Evolutionary conservation across 1,139 yeast species (phyloP), one percentile per base, ranked within the genome.

Genomic region (Pichia kudriavzevii): DNA sequence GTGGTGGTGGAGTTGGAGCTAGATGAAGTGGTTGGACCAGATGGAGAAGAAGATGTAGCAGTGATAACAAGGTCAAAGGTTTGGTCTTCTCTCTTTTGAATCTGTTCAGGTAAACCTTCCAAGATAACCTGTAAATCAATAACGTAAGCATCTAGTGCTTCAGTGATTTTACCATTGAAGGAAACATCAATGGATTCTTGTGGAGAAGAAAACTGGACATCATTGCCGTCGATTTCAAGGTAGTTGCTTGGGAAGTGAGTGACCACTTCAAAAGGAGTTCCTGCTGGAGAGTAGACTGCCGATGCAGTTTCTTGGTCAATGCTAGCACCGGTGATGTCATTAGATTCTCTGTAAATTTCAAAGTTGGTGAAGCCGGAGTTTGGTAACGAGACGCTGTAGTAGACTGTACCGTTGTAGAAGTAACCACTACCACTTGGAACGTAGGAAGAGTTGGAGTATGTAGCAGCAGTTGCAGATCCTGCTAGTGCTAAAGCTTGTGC

Each of bases 381-480:
- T 38, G 54, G 54, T 13, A 48, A 39, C 23, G 36, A 28, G 4
- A 51, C 24, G 22, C 45, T 39, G 40, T 46, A 45, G 41, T 38
- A 40, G 15, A 46, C 35, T 15, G 30, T 19, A 31, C 43, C 40
- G 20, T 39, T 44, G 12, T 26, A 22, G 37, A 38, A 49, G 39
- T 40, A 41, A 37, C 53, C 55, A 24, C 30, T 33, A 35, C 48
- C 52, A 11, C 41, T 32, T 34, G 55, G 54, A 6, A 28, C 43
- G 5, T 12, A 13, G 2, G 47, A 34, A 10, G 46, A 22, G 32
- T 44, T 24, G 3, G 45, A 20, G 30, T 50, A 42, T 11, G 47
- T 24, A 17, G 41, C 40, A 31, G 48, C 39, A 13, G 42, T 27
- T 9, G 45, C 40, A 14, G 46, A 36, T 19, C 41, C 26, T 19